Evolutionary conservation across 768 basidiomycete genomes (phyloP).

Genomic region (Phaffia tasmanica): DNA sequence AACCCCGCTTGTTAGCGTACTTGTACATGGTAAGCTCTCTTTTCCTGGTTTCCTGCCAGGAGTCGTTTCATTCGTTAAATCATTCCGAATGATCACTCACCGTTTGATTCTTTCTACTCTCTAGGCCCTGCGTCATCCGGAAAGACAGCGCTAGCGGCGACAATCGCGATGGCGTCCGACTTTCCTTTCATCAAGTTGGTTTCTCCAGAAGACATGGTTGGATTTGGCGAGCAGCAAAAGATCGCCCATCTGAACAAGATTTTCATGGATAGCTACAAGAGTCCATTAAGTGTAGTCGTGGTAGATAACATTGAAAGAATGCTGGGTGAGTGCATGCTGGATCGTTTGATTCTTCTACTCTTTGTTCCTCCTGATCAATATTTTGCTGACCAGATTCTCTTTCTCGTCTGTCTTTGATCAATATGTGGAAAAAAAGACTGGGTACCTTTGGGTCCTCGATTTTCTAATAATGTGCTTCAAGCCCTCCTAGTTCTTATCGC

Average conservation of each 20-base stretch:
- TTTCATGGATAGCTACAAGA: constrained; percentile 93
- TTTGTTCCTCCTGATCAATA: not conserved
- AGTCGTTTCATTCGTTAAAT: not conserved
- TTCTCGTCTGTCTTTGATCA: not conserved
- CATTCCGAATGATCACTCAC: not conserved
- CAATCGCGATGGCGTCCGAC: constrained; percentile 82
- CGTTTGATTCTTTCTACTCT: not conserved
- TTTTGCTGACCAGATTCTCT: not conserved
- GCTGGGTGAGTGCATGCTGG: constrained; percentile 51
- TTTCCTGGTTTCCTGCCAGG: not conserved
- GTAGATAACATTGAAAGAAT: constrained; percentile 89
- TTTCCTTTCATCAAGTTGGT: constrained; percentile 98
- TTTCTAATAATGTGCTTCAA: constrained; percentile 88
- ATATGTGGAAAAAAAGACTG: constrained; percentile 51
- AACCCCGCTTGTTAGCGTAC: constrained; percentile 80
- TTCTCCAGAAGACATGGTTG: constrained; percentile 93
- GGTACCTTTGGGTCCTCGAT: constrained; percentile 92
- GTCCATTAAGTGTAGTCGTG: constrained; percentile 88
- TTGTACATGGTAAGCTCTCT: constrained; percentile 54
- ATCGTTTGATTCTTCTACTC: not conserved
- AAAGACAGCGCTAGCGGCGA: constrained; percentile 87
- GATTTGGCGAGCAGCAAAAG: constrained; percentile 84
- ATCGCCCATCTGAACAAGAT: constrained; percentile 81
- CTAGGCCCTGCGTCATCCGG: constrained; percentile 71
- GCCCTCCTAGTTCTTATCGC: constrained; percentile 75